Evolutionary conservation across 2,329 filamentous ascomycete genomes (phyloP), one percentile per base, ranked within the genome.

Genomic region (Botrytis squamosa): DNA sequence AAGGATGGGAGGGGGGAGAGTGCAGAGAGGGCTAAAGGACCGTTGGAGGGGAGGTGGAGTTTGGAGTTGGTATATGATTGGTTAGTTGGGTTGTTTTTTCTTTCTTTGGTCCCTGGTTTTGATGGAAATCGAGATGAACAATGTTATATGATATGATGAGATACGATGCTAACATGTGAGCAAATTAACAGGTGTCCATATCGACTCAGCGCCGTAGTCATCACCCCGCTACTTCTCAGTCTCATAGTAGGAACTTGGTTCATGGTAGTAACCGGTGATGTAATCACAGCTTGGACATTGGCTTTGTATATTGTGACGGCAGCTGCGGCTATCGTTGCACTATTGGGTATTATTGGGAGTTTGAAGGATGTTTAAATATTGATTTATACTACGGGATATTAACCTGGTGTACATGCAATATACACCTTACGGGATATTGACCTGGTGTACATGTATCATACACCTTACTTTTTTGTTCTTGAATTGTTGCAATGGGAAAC

Each of bases 321-420:
- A 16, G 77, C 77, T 44, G 77, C 77, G 75, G 76, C 77, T 36
- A 55, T 78, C n/a, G 75, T 79, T 74, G 77, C 77, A 29, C 74
- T 79, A 25, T 75, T 79, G 75, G 74, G 77, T 66, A 75, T 79
- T 42, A 75, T 78, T 73, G 77, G 77, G 29, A 74, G 76, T 68
- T 74, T 79, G 76, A 77, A 78, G 42, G 76, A 79, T 71, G 74
- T 78, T 62, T 79, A 64, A 78, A 25, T 57, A 3, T 57, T 18
- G 12, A 33, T 38, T 29, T 4, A 20, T 52, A 10, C 29, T 67
- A 22, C 10, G 18, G 64, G 22, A n/a, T n/a, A n/a, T 55, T 3
- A 4, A 25, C 3, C 18, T 49, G 16, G 1, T 52, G 33, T 52
- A n/a, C n/a, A 33, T 8, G 25, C 36, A 8, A 9, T 12, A 52